Conservation (phyloP, 2,329 filamentous ascomycete genomes). For the Monosporascus sp. region DNA sequence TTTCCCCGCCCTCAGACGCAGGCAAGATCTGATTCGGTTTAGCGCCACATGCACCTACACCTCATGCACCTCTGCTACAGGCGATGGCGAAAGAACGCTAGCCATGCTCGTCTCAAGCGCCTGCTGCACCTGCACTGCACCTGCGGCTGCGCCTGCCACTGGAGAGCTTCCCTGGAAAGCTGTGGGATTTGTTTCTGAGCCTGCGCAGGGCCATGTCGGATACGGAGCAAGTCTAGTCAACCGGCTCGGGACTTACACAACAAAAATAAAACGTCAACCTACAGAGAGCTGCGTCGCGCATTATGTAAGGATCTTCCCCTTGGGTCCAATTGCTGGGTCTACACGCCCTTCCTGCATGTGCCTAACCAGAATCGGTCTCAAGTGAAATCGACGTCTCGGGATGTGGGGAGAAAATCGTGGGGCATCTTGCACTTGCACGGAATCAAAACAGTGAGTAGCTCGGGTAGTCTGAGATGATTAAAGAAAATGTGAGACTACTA, state of each 20-base stretch:
- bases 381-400: neutral
- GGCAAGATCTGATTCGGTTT: conserved; percentile 22
- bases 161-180: neutral
- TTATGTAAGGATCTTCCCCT: neutral
- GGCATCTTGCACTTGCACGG: neutral
- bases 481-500: conserved; percentile 8
- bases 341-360: neutral
- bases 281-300: neutral
- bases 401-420: neutral
- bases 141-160: neutral
- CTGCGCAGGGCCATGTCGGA: neutral
- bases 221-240: neutral
- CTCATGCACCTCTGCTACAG: neutral
- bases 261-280: too few species aligned
- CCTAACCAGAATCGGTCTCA: neutral
- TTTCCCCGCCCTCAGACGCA: conserved; percentile 24
- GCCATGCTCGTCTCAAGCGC: neutral
- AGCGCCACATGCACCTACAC: conserved; percentile 10
- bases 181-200: neutral
- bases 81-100: neutral
- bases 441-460: neutral
- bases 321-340: neutral
- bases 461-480: neutral
- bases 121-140: neutral
- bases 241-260: too few species aligned